Percentiles rank a stretch among this genome's conserved stretches.
Conservation (phyloP, 129 eudicot species). For the Flaveria robusta region DNA sequence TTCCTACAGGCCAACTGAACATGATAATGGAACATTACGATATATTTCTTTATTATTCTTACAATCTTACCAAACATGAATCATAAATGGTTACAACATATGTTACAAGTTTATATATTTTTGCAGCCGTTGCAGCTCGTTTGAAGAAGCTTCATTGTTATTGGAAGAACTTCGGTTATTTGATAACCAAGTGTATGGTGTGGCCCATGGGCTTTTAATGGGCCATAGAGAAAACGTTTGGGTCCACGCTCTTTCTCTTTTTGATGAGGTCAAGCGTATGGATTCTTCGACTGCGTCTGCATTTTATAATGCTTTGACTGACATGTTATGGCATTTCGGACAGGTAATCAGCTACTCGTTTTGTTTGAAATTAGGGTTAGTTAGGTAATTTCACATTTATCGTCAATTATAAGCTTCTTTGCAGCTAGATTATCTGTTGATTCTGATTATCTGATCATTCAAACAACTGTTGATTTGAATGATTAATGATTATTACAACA, state of each 20-base stretch:
- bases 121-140: slow-evolving; percentile 90
- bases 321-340: slow-evolving; percentile 98
- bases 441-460: not conserved
- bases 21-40: not conserved
- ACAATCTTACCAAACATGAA: not conserved
- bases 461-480: not conserved
- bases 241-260: slow-evolving; percentile 85
- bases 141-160: slow-evolving; percentile 87
- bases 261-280: slow-evolving; percentile 92
- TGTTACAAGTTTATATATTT: not conserved
- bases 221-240: slow-evolving; percentile 75
- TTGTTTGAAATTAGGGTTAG: not conserved
- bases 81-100: not conserved
- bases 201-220: slow-evolving; percentile 91
- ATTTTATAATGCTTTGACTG: slow-evolving; percentile 95
- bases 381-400: not conserved
- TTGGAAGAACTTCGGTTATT: slow-evolving; percentile 85
- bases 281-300: slow-evolving; percentile 96
- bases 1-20: not conserved
- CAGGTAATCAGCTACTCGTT: slow-evolving; percentile 52
- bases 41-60: not conserved
- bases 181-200: slow-evolving; percentile 93
- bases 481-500: not conserved
- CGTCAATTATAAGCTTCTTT: not conserved
- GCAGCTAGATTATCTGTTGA: not conserved